Conservation (phyloP, 768 basidiomycete genomes). For the Phylloporus rhodoxanthus region DNA sequence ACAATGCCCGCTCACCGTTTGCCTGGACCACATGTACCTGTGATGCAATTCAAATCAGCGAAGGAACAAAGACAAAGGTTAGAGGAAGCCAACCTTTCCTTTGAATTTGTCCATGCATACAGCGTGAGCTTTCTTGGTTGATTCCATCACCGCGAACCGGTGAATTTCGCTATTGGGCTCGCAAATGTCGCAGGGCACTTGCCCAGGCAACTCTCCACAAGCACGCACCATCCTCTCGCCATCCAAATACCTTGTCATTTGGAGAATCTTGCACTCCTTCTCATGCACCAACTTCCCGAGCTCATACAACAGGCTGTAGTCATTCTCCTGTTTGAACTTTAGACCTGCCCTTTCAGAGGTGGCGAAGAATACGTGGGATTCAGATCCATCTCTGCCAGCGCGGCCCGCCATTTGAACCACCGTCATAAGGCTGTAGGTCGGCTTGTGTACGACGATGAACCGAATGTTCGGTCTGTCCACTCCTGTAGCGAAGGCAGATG, state of each 20-base stretch:
- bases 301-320: neutral
- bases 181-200: slow-evolving; percentile 6
- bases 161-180: slow-evolving; percentile 1
- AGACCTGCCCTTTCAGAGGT: neutral
- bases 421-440: neutral
- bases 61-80: no score
- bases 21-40: no score
- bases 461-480: slow-evolving; percentile 4
- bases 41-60: no score
- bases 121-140: slow-evolving; percentile 53
- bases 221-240: neutral
- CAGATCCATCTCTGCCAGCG: slow-evolving; percentile 4
- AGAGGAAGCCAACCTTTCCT: no score
- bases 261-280: neutral
- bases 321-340: neutral
- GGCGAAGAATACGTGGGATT: slow-evolving; percentile 4
- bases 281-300: neutral
- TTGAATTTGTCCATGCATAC: no score
- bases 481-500: neutral
- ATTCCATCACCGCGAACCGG: slow-evolving; percentile 30
- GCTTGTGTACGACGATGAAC: slow-evolving; percentile 1
- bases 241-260: neutral
- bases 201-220: neutral
- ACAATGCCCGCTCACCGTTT: no score
- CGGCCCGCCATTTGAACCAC: slow-evolving; percentile 4